These are phyloP conservation scores for Apiospora hydei DNA, from an alignment of 2,329 filamentous ascomycete species.

Conservation along the genomic window DNA sequence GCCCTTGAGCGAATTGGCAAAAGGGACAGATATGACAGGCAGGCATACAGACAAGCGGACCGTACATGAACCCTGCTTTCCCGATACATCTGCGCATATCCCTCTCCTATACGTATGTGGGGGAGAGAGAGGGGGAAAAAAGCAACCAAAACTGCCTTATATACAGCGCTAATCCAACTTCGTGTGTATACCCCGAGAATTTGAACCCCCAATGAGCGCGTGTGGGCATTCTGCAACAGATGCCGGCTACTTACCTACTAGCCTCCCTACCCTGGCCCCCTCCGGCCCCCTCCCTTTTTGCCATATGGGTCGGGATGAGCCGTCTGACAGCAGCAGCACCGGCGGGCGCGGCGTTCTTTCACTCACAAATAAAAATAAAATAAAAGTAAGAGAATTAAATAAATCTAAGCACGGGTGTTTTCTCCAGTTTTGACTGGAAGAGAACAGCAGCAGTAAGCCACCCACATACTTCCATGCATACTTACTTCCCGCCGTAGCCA, in stretches of 20 bases:
- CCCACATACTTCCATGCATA: neutral
- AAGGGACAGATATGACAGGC: neutral
- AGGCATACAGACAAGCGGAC: neutral
- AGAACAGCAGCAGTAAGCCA: neutral
- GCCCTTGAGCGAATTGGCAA: neutral
- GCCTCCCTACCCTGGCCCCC: neutral
- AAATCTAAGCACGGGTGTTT: neutral
- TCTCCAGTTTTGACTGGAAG: neutral
- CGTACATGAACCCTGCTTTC: neutral
- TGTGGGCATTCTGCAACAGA: neutral
- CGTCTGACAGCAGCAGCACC: constrained; percentile 6
- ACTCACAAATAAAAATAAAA: neutral
- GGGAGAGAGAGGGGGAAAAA: neutral
- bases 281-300: neutral
- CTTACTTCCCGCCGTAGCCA: neutral
- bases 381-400: too few relatives aligned
- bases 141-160: neutral
- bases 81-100: neutral
- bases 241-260: neutral
- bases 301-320: neutral
- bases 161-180: neutral
- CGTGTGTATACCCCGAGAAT: neutral
- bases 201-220: neutral
- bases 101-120: neutral
- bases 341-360: neutral